Evolutionary conservation across 2,329 filamentous ascomycete species (phyloP).

Genomic region (Incumbomyces delicatus): DNA sequence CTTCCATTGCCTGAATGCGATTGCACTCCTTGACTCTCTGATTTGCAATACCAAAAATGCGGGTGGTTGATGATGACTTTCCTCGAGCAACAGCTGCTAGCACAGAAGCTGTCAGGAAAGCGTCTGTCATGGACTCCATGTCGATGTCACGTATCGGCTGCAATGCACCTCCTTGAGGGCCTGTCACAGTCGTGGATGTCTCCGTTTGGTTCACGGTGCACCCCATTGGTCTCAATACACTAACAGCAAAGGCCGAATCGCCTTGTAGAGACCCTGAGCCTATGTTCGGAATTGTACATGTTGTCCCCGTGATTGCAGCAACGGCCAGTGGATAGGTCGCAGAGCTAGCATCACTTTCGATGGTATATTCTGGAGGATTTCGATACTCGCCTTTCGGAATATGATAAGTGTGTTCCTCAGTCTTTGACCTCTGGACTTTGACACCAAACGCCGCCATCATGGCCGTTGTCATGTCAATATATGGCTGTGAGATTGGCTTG

Average conservation of each 20-base stretch:
- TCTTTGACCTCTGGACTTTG: conserved; percentile 62
- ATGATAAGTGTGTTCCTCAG: conserved; percentile 82
- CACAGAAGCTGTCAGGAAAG: conserved; percentile 89
- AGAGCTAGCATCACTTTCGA: conserved; percentile 96
- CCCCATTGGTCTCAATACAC: conserved; percentile 86
- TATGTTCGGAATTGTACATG: conserved; percentile 92
- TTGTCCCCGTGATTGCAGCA: conserved; percentile 90
- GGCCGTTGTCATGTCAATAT: conserved; percentile 96
- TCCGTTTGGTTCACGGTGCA: conserved; percentile 78
- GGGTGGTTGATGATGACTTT: conserved; percentile 53
- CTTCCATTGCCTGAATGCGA: conserved; percentile 88
- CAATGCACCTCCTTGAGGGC: conserved; percentile 64
- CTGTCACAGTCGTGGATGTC: conserved; percentile 83
- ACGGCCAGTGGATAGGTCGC: conserved; percentile 92
- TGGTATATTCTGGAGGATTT: conserved; percentile 75
- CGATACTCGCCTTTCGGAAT: conserved; percentile 76
- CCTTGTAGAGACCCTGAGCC: conserved; percentile 86
- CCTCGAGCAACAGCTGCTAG: conserved; percentile 80
- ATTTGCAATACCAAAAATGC: conserved; percentile 90
- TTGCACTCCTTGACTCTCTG: conserved; percentile 98
- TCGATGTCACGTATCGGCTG: conserved; percentile 73
- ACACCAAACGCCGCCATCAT: conserved; percentile 97
- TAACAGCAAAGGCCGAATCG: conserved; percentile 85
- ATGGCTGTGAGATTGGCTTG: conserved; percentile 91
- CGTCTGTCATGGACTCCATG: conserved; percentile 99